Evolutionary conservation across 768 basidiomycete genomes (phyloP).

Genomic region (Pholiota conissans): DNA sequence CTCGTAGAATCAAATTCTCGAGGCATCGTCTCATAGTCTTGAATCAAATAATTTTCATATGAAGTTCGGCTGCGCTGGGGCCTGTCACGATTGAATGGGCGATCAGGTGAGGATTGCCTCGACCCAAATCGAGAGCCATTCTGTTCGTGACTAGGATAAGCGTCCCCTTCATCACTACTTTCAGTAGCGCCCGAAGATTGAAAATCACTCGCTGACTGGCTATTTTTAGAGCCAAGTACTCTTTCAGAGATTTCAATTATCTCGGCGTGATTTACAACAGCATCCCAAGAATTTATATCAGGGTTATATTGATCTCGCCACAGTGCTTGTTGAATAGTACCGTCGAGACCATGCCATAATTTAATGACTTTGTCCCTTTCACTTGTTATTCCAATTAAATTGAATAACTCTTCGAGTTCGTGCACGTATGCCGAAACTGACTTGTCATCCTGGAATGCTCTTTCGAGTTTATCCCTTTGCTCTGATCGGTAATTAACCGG

Average conservation of each 20-base stretch:
- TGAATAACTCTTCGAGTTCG: slow-evolving; percentile 30
- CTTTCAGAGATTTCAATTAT: slow-evolving; percentile 15
- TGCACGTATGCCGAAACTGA: slow-evolving; percentile 22
- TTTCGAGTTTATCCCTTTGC: slow-evolving; percentile 24
- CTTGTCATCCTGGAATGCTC: slow-evolving; percentile 22
- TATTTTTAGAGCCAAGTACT: not conserved
- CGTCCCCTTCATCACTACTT: too few species aligned
- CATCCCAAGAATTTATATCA: slow-evolving; percentile 20
- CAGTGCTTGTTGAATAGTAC: slow-evolving; percentile 25
- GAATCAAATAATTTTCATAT: too few species aligned
- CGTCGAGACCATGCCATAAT: slow-evolving; percentile 32
- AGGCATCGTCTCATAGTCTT: too few species aligned
- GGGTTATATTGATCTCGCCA: slow-evolving; percentile 28
- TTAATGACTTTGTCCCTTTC: slow-evolving; percentile 29
- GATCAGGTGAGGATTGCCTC: too few species aligned
- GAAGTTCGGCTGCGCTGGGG: too few species aligned
- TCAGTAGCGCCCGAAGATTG: too few species aligned
- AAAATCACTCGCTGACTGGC: not conserved
- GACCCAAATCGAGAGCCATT: too few species aligned
- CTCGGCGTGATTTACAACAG: slow-evolving; percentile 7
- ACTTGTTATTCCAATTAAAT: slow-evolving; percentile 29
- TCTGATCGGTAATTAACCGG: slow-evolving; percentile 26
- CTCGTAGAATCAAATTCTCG: too few species aligned
- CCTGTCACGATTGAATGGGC: too few species aligned
- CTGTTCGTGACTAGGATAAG: too few species aligned